Evolutionary conservation across 139 green algal species (phyloP).

Genomic region (Raphidocelis subcapitata): DNA sequence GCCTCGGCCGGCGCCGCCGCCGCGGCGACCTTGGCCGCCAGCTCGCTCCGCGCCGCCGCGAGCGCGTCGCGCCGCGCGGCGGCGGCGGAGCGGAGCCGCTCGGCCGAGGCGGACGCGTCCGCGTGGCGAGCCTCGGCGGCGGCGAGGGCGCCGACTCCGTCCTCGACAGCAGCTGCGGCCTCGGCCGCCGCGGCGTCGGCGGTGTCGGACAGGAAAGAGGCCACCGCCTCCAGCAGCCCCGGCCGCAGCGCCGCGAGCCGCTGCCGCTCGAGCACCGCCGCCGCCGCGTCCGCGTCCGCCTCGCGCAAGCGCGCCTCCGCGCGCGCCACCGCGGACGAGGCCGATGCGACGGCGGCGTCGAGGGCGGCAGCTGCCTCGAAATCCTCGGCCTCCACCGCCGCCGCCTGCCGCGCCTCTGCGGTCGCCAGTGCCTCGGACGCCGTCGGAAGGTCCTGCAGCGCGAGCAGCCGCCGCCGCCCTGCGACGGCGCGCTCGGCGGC

Average conservation of each 20-base stretch:
- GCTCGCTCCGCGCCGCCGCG: not conserved
- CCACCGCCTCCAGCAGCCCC: not conserved
- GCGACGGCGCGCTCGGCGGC: constrained; percentile 6
- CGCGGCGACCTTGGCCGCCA: not conserved
- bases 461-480: constrained; percentile 13
- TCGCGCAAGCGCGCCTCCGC: not conserved
- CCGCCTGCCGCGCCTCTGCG: constrained; percentile 14
- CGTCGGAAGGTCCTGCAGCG: not conserved
- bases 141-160: too few relatives aligned
- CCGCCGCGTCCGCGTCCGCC: not conserved
- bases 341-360: constrained; percentile 16
- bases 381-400: constrained; percentile 50
- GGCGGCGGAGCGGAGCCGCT: not conserved
- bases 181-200: too few relatives aligned
- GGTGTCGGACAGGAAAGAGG: too few relatives aligned
- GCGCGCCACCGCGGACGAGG: not conserved
- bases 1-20: too few relatives aligned
- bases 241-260: constrained; percentile 5
- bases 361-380: constrained; percentile 49
- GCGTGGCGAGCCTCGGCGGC: not conserved
- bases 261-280: constrained; percentile 11
- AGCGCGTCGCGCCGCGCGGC: not conserved
- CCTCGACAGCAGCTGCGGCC: too few relatives aligned
- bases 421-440: not conserved
- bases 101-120: not conserved